These are phyloP conservation scores for Ophiostoma quercus DNA, from an alignment of 2,329 filamentous ascomycete genomes.

Conservation along the genomic window DNA sequence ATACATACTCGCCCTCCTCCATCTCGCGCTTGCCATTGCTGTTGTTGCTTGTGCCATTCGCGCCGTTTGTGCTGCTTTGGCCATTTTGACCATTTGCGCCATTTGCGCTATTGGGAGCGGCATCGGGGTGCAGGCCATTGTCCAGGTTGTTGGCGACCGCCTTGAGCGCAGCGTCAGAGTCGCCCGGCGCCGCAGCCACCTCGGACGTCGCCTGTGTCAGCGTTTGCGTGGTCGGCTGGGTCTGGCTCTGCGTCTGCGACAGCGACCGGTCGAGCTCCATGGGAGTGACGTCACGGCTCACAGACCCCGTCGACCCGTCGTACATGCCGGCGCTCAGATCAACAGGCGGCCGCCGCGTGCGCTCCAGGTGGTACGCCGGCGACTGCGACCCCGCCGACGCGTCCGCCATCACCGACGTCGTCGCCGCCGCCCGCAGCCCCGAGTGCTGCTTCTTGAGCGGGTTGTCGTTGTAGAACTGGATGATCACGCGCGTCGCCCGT, in stretches of 20 bases:
- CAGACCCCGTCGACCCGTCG: slow-evolving; percentile 1
- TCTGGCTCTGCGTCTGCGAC: slow-evolving; percentile 19
- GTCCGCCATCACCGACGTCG: neutral
- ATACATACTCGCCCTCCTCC: slow-evolving; percentile 31
- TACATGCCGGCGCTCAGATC: slow-evolving; percentile 25
- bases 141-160: slow-evolving; percentile 33
- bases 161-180: slow-evolving; percentile 35
- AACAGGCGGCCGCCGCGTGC: slow-evolving; percentile 46
- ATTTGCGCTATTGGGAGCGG: neutral
- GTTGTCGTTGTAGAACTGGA: slow-evolving; percentile 61
- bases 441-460: slow-evolving; percentile 49
- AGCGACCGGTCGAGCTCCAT: slow-evolving; percentile 25
- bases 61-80: too few species aligned
- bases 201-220: neutral
- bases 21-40: slow-evolving; percentile 40
- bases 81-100: neutral
- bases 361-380: slow-evolving; percentile 52
- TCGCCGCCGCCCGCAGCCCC: neutral
- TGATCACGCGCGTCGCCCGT: slow-evolving; percentile 70
- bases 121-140: slow-evolving; percentile 25
- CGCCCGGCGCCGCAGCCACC: slow-evolving; percentile 27
- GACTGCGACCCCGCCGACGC: slow-evolving; percentile 34
- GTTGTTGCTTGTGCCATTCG: neutral
- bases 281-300: slow-evolving; percentile 27
- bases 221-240: slow-evolving; percentile 2